phyloP scores from a whole-genome alignment of 805 yeast genomes.

The Sugiyamaella chiloensis region DNA sequence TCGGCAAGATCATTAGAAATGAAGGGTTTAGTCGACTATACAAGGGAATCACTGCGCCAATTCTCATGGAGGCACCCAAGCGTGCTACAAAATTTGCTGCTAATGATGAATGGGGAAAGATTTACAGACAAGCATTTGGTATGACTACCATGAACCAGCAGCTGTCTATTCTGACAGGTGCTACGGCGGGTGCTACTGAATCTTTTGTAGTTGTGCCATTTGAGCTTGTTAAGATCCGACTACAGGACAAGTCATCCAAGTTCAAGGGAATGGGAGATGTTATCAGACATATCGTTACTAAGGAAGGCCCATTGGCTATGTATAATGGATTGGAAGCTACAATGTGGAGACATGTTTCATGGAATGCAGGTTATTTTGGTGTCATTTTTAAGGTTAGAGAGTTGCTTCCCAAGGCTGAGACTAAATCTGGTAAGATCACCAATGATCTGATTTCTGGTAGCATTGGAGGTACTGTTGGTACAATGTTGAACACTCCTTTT shows the following conservation, averaged over 20 bases:
- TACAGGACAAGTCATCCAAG: conserved; percentile 82
- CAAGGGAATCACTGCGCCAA: conserved; percentile 94
- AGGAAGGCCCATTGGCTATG: conserved; percentile 77
- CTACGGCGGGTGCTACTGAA: conserved; percentile 97
- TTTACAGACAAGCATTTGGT: conserved; percentile 72
- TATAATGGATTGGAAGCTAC: conserved; percentile 97
- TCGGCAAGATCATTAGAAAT: conserved; percentile 73
- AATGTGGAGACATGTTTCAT: conserved; percentile 90
- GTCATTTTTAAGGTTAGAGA: conserved; percentile 82
- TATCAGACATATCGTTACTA: conserved; percentile 61
- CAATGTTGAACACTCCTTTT: conserved; percentile 92
- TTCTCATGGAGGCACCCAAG: conserved; percentile 98
- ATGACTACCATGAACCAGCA: conserved; percentile 70
- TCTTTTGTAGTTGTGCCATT: conserved; percentile 97
- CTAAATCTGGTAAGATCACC: conserved; percentile 67
- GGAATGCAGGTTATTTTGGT: conserved; percentile 99
- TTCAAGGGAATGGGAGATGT: conserved; percentile 86
- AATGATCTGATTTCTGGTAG: conserved; percentile 91
- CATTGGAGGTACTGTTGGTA: conserved; percentile 96
- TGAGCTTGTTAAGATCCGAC: conserved; percentile 89
- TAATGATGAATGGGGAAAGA: conserved; percentile 91
- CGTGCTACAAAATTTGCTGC: conserved; percentile 99
- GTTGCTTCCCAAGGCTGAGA: conserved; percentile 73
- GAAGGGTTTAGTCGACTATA: conserved; percentile 85
- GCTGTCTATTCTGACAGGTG: conserved; percentile 88